Conservation (phyloP, 331 rosid genomes). For the Malus hybrid region DNA sequence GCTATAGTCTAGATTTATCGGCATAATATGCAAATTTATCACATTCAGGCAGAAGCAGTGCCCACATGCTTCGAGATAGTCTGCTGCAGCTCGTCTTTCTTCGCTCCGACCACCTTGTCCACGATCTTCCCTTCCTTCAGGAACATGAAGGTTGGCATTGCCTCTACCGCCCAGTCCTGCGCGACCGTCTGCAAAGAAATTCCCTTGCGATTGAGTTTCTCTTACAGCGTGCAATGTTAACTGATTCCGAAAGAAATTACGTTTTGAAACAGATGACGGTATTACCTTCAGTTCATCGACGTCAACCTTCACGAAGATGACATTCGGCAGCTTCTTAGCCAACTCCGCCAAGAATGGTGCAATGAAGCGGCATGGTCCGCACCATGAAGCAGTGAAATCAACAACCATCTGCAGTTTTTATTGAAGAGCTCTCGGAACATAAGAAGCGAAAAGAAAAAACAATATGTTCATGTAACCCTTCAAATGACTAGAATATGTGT, state of each 20-base stretch:
- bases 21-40: not conserved
- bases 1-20: not conserved
- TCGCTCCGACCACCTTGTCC: constrained; percentile 84
- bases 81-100: constrained; percentile 71
- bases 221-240: not conserved
- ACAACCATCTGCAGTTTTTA: constrained; percentile 60
- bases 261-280: not conserved
- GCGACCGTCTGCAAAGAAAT: constrained; percentile 57
- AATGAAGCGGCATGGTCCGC: constrained; percentile 91
- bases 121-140: constrained; percentile 73
- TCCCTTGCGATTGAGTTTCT: not conserved
- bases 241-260: not conserved
- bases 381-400: constrained; percentile 96
- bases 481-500: too few species aligned
- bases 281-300: constrained; percentile 82
- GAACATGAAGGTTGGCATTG: constrained; percentile 93
- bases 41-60: constrained; percentile 27
- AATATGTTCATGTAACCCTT: too few species aligned
- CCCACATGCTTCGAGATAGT: constrained; percentile 42
- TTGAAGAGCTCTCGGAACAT: constrained; percentile 1
- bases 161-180: constrained; percentile 85
- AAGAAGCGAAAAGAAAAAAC: not conserved
- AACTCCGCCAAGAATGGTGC: constrained; percentile 67
- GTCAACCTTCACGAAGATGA: constrained; percentile 72
- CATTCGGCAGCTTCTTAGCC: constrained; percentile 54